Conservation (phyloP, 2,329 filamentous ascomycete genomes). For the Penicillium paneum region DNA sequence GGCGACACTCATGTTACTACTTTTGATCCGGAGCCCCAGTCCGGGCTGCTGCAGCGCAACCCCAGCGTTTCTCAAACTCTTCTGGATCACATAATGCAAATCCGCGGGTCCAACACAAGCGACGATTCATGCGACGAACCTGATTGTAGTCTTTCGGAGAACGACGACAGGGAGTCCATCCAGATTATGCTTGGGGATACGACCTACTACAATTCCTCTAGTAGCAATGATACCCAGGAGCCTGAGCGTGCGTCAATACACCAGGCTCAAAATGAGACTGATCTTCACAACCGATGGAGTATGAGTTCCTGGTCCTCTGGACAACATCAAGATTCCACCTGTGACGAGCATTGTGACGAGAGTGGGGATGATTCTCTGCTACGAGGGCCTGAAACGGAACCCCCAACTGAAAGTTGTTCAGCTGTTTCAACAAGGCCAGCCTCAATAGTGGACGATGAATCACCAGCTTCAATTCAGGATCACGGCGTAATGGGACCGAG, state of each 20-base stretch:
- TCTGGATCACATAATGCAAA: conserved; percentile 48
- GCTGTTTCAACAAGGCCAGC: conserved; percentile 32
- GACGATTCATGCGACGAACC: conserved; percentile 40
- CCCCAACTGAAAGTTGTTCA: conserved; percentile 36
- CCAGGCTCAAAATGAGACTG: conserved; percentile 20
- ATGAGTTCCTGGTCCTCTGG: conserved; percentile 46
- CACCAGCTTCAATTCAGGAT: conserved; percentile 16
- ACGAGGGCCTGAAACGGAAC: conserved; percentile 27
- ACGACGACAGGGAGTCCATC: conserved; percentile 54
- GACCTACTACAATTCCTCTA: conserved; percentile 36
- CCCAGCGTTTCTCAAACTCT: conserved; percentile 40
- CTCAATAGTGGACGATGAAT: conserved; percentile 38
- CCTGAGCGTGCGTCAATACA: conserved; percentile 20
- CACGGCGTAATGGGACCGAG: conserved; percentile 43
- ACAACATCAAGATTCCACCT: conserved; percentile 33
- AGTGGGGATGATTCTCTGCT: conserved; percentile 35
- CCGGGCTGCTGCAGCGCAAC: conserved; percentile 46
- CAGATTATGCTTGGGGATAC: conserved; percentile 54
- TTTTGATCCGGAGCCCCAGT: conserved; percentile 70
- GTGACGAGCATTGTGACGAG: conserved; percentile 35
- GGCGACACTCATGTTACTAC: conserved; percentile 58
- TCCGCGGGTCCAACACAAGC: conserved; percentile 47
- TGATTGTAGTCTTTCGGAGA: conserved; percentile 43
- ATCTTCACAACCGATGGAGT: conserved; percentile 40
- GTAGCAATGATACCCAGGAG: conserved; percentile 33